phyloP scores from a whole-genome alignment of 2,329 filamentous ascomycete species.

The Trichoderma polysporum region DNA sequence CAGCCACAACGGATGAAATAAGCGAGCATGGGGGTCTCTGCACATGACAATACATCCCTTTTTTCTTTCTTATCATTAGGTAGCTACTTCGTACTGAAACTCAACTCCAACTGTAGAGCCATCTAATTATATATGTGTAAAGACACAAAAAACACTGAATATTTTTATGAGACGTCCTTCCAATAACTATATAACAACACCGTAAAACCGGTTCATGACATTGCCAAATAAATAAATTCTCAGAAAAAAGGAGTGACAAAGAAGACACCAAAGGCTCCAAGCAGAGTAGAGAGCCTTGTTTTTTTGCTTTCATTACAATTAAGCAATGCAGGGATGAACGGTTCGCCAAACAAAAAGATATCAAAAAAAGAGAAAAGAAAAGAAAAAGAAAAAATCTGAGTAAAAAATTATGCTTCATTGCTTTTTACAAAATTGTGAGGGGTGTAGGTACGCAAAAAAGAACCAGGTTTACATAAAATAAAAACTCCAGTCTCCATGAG shows the following conservation, averaged over 20 bases:
- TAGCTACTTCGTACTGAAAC: background rate
- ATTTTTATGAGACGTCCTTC: too few relatives aligned
- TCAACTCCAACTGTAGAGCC: background rate
- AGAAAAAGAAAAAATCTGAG: background rate
- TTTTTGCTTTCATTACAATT: background rate
- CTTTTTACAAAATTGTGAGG: constrained; percentile 11
- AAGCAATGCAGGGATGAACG: background rate
- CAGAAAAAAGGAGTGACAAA: background rate
- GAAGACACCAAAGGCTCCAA: background rate
- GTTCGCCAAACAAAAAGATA: background rate
- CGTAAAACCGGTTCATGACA: background rate
- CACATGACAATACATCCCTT: background rate
- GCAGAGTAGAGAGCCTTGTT: too few relatives aligned
- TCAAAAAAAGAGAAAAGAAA: background rate
- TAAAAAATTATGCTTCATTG: constrained; percentile 6
- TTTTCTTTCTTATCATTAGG: background rate
- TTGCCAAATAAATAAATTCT: background rate
- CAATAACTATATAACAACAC: background rate
- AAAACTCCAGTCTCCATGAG: constrained; percentile 1
- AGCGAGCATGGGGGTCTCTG: background rate
- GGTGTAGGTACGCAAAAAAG: background rate
- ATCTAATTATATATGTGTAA: background rate
- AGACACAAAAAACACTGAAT: too few relatives aligned
- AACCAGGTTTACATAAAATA: background rate
- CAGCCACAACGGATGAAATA: background rate